Base-by-base conservation (phyloP, 768 basidiomycete genomes). In the Pisolithus tinctorius region DNA sequence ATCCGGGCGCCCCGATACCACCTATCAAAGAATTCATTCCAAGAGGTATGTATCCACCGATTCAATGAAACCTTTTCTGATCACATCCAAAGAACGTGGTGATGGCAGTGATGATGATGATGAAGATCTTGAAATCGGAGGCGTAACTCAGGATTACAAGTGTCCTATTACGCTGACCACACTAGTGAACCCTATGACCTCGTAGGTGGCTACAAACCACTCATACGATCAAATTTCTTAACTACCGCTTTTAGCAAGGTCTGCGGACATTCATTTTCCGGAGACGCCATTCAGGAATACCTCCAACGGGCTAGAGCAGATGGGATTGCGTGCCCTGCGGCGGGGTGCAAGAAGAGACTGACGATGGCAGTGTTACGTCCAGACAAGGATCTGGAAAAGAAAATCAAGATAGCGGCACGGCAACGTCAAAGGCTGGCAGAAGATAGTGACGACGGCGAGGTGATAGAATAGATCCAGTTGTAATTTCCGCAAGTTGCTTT, bases 81-180 rank as follows among this genome's bases (percentile, higher is more conserved):
- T 26, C 48, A 42, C 7, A 38, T 38, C 10, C 34, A 13, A 43
- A 93, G 92, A 93, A 78, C 75, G 79, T 39, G 88, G 82, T 9
- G 90, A 92, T 55, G 82, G 78, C 29, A 88, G 86, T 49, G 88
- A 88, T 51, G 83, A 84, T 51, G 83, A 84, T 47, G 93, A 94
- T 30, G 88, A 93, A 48, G 94, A 96, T 11, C 68, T 98, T 30
- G 86, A 93, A 67, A 73, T 95, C 46, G 94, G 94, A 48, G 93
- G 91, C 25, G 77, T 84, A 27, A 86, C 83, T 6, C 87, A 89
- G 61, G 84, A 83, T 59, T 91, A 84, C 74, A 85, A 81, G 50
- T 95, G 93, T 58, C 93, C 93, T 2, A 71, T 98, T 46, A 83
- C 86, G 1, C 72, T 93, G 41, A 77, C 71, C 2, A 64, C 75